Evolutionary conservation across 2,329 filamentous ascomycete genomes (phyloP).

Genomic region (Coniochaeta prunicola): DNA sequence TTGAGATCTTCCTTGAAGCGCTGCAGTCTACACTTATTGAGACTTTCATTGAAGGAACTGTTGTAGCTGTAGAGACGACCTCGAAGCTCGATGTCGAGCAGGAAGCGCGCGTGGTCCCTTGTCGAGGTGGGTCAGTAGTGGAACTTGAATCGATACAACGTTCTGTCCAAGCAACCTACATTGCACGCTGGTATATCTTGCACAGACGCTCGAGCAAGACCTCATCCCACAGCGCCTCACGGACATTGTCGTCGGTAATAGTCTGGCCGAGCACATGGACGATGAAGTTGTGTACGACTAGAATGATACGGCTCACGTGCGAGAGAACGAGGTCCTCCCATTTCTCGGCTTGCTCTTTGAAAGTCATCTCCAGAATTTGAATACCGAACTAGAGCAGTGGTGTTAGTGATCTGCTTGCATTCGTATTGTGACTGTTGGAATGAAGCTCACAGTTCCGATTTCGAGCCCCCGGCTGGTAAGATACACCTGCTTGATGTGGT

Average conservation of each 20-base stretch:
- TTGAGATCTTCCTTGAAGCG: conserved; percentile 7
- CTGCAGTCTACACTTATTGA: conserved; percentile 18
- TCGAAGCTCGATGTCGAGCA: conserved; percentile 43
- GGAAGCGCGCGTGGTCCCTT: conserved; percentile 34
- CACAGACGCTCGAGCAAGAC: conserved; percentile 39
- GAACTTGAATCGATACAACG: background rate
- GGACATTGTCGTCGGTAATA: conserved; percentile 36
- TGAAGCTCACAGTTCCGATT: conserved; percentile 40
- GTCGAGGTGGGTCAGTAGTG: background rate
- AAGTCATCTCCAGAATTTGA: conserved; percentile 32
- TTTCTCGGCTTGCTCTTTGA: conserved; percentile 47
- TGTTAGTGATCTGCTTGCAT: background rate
- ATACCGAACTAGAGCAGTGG: conserved; percentile 23
- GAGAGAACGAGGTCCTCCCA: conserved; percentile 40
- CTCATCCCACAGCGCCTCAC: conserved; percentile 30
- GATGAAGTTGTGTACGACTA: conserved; percentile 46
- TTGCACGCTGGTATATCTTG: conserved; percentile 35
- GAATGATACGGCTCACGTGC: conserved; percentile 44
- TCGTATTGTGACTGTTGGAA: background rate
- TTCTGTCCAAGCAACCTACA: conserved; percentile 15
- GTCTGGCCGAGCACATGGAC: conserved; percentile 28
- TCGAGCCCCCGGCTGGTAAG: conserved; percentile 41
- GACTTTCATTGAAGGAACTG: conserved; percentile 38
- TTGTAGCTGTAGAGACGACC: conserved; percentile 43
- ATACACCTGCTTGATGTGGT: conserved; percentile 36